Percentiles rank a stretch among this genome's conserved stretches.
phyloP scores from a whole-genome alignment of 345 rosid genomes.

The Eucalyptus decipiens region DNA sequence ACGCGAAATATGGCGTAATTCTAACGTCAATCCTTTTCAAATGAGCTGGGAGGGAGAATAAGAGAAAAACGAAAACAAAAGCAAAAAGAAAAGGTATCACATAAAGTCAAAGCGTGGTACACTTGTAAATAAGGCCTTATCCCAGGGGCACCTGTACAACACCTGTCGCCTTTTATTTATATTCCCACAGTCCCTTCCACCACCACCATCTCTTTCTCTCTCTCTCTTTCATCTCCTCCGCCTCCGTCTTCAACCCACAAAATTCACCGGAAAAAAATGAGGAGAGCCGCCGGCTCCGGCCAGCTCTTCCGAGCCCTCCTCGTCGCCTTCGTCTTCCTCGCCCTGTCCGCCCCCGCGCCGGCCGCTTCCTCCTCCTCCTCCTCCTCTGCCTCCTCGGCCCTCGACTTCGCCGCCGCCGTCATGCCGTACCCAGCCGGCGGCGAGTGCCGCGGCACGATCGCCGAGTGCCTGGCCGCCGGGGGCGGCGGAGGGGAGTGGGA shows the following conservation, averaged over 20 bases:
- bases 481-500: constrained; percentile 9
- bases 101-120: not conserved
- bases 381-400: constrained; percentile 3
- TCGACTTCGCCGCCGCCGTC: constrained; percentile 14
- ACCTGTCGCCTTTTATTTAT: not conserved
- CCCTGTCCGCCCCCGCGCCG: constrained; percentile 28
- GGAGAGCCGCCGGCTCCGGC: not conserved
- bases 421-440: constrained; percentile 3
- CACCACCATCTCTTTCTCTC: not conserved
- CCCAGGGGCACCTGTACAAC: not conserved
- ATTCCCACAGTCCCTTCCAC: not conserved
- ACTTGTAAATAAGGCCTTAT: not conserved
- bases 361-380: not conserved
- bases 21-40: not conserved
- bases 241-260: not conserved
- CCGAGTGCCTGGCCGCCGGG: constrained; percentile 36
- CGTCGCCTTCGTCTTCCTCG: constrained; percentile 2
- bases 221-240: not conserved
- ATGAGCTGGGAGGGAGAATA: not conserved
- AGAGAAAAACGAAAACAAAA: too few relatives aligned
- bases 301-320: not conserved
- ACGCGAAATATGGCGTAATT: not conserved
- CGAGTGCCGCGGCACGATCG: constrained; percentile 55
- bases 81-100: not conserved
- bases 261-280: not conserved